Percentiles rank a stretch among this genome's conserved stretches.
phyloP scores from a whole-genome alignment of 2,329 filamentous ascomycete genomes.

The Hypoxylon sp. region DNA sequence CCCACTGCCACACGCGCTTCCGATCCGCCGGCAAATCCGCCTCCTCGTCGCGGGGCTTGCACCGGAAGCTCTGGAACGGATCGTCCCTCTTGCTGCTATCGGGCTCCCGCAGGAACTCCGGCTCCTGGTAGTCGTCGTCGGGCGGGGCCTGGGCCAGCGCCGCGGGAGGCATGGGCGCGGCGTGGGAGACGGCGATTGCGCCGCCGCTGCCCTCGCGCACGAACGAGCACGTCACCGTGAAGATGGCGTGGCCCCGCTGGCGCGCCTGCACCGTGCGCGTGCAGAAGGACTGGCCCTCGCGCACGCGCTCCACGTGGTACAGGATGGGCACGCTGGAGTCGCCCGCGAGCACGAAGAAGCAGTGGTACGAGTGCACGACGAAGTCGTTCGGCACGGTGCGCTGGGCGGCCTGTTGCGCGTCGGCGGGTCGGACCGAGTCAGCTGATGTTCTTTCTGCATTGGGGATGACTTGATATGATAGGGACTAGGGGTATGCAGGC shows the following conservation, averaged over 20 bases:
- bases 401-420: slow-evolving; percentile 76
- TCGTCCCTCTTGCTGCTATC: slow-evolving; percentile 54
- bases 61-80: slow-evolving; percentile 64
- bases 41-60: slow-evolving; percentile 34
- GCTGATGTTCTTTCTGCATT: slow-evolving; percentile 20
- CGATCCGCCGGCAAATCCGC: slow-evolving; percentile 68
- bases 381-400: slow-evolving; percentile 86
- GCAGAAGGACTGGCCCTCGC: slow-evolving; percentile 89
- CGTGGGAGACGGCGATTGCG: slow-evolving; percentile 73
- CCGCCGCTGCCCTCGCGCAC: slow-evolving; percentile 75
- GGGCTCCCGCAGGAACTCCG: slow-evolving; percentile 61
- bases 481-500: neutral
- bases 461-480: too few species aligned
- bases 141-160: slow-evolving; percentile 58
- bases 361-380: slow-evolving; percentile 95
- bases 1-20: slow-evolving; percentile 80
- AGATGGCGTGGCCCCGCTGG: slow-evolving; percentile 90
- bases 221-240: slow-evolving; percentile 95
- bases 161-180: slow-evolving; percentile 69
- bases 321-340: slow-evolving; percentile 87
- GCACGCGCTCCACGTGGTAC: slow-evolving; percentile 94
- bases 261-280: slow-evolving; percentile 96
- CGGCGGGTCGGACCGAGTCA: slow-evolving; percentile 17
- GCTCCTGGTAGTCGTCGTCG: slow-evolving; percentile 62
- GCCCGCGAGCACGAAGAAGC: slow-evolving; percentile 96